Percentiles rank a stretch among this genome's conserved stretches.
These are phyloP conservation scores for Lentinula aciculospora DNA, from an alignment of 768 basidiomycete genomes.

Conservation along the genomic window DNA sequence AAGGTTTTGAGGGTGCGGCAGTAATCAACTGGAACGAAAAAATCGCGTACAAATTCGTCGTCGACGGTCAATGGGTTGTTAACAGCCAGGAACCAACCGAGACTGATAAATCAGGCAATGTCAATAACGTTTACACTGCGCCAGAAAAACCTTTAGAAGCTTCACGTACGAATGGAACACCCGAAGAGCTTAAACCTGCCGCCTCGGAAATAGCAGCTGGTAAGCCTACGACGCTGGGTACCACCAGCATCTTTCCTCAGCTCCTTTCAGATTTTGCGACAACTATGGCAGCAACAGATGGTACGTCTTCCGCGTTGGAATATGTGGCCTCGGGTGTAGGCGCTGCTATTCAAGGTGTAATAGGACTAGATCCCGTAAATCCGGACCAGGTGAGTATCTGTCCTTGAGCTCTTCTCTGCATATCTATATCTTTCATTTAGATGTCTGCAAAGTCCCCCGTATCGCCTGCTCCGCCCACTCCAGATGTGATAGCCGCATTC, in stretches of 20 bases:
- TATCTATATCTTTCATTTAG: slow-evolving; percentile 9
- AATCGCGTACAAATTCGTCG: slow-evolving; percentile 73
- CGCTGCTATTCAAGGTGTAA: slow-evolving; percentile 28
- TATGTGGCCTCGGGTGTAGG: slow-evolving; percentile 37
- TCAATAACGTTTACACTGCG: slow-evolving; percentile 62
- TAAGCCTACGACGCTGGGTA: slow-evolving; percentile 1
- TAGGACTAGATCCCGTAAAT: slow-evolving; percentile 36
- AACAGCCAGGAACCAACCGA: slow-evolving; percentile 54
- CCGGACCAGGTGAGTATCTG: slow-evolving; percentile 21
- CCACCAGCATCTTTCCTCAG: slow-evolving; percentile 21
- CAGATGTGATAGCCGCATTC: background rate
- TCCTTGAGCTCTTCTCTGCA: slow-evolving; percentile 1
- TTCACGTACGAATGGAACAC: background rate
- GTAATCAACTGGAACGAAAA: slow-evolving; percentile 58
- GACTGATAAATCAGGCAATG: slow-evolving; percentile 53
- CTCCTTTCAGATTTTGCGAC: slow-evolving; percentile 30
- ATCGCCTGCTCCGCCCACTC: slow-evolving; percentile 2
- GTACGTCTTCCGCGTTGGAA: slow-evolving; percentile 28
- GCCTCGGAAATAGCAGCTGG: slow-evolving; percentile 6
- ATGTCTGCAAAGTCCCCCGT: slow-evolving; percentile 14
- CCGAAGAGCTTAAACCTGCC: slow-evolving; percentile 9
- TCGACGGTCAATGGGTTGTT: slow-evolving; percentile 64
- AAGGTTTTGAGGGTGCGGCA: slow-evolving; percentile 51
- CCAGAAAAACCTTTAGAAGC: slow-evolving; percentile 37
- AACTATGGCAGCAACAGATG: slow-evolving; percentile 30